Base-by-base conservation (phyloP, 2,329 filamentous ascomycete species). In the Cordyceps tenuipes region DNA sequence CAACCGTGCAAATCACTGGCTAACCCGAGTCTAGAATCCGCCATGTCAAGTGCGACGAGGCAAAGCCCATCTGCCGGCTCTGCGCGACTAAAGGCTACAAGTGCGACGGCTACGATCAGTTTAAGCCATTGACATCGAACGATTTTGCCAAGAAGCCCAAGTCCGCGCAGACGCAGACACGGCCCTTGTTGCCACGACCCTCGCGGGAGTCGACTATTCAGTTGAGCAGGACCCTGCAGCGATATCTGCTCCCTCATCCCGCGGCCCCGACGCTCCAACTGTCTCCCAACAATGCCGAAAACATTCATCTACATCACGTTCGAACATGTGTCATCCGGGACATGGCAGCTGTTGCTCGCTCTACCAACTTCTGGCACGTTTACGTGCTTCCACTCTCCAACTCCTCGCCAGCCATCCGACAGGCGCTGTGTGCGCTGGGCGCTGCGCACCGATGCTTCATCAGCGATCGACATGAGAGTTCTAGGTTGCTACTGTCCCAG, bases 41-140 rank as follows among this genome's bases (percentile, higher is more conserved):
- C 2, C 63, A 64, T 59, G 31, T 65, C 17, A 65, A 65, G 50
- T 65, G 63, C 5, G 63, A 65, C 36, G 63, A 53, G 36, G 15
- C 50, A 64, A 47, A 57, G 21, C 63, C 63, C 1, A 41, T 44
- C 8, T 65, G 63, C 3, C 50, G 51, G 15, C 50, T 63, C 21
- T 65, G 63, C 15, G 17, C 43, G 19, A 61, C 39, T 13, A 62
- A 64, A 19, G 48, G 57, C 23, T 61, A 61, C 21, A 63, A 55
- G 15, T 65, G 63, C 19, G 63, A 63, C n/a, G 63, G 63, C 8
- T 65, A 65, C 23, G 13, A 39, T 17, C 50, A 39, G 13, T 52
- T 52, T 39, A 26, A 39, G 6, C 50, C 26, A 19, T 12, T 52
- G 7, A 21, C 50, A 26, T 36, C 50, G 13, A 13, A 52, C 19